Evolutionary conservation across 768 basidiomycete species (phyloP).

Genomic region (Trametes meyenii): DNA sequence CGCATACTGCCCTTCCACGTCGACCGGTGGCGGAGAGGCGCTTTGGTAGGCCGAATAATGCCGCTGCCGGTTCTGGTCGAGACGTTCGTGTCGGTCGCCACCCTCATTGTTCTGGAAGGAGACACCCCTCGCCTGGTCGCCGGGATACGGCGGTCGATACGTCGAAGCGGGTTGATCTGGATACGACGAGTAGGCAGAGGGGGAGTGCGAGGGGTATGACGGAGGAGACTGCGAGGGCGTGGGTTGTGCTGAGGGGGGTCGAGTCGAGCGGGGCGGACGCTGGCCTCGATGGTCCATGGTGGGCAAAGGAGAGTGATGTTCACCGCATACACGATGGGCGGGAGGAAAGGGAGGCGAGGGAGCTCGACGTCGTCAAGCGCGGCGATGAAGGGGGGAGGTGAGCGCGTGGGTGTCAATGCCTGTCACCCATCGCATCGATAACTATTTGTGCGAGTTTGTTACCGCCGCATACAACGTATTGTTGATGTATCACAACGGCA

Average conservation of each 20-base stretch:
- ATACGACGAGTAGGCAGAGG: slow-evolving; percentile 27
- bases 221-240: slow-evolving; percentile 31
- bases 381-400: slow-evolving; percentile 18
- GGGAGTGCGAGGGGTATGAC: slow-evolving; percentile 24
- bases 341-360: slow-evolving; percentile 2
- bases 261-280: slow-evolving; percentile 41
- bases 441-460: slow-evolving; percentile 10
- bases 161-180: slow-evolving; percentile 23
- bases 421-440: slow-evolving; percentile 7
- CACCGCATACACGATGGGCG: slow-evolving; percentile 31
- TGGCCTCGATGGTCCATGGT: slow-evolving; percentile 39
- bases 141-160: slow-evolving; percentile 22
- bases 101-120: slow-evolving; percentile 72
- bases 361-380: slow-evolving; percentile 24
- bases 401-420: slow-evolving; percentile 15
- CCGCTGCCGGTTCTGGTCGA: slow-evolving; percentile 57
- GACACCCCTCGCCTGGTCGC: slow-evolving; percentile 44
- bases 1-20: slow-evolving; percentile 46
- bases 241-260: slow-evolving; percentile 34
- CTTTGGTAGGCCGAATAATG: slow-evolving; percentile 49
- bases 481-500: not conserved
- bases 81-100: slow-evolving; percentile 63
- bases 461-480: slow-evolving; percentile 2
- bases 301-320: slow-evolving; percentile 23
- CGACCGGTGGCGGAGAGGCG: slow-evolving; percentile 36